phyloP scores from a whole-genome alignment of 2,329 filamentous ascomycete genomes.

The Aspergillus awamori region DNA sequence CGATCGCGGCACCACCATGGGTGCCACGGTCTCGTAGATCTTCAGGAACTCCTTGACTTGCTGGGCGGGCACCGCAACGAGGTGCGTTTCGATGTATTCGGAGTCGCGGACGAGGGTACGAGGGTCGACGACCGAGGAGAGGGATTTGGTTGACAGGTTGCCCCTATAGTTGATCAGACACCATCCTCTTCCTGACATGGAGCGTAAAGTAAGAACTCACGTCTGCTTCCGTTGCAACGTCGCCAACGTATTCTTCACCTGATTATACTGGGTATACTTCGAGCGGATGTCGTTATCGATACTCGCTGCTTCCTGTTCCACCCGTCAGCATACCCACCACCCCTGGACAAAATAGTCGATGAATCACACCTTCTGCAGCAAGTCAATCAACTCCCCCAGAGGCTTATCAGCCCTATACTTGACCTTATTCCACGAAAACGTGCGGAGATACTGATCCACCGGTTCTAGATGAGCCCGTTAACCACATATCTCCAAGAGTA shows the following conservation, averaged over 20 bases:
- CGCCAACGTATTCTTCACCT: constrained; percentile 81
- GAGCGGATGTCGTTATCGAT: constrained; percentile 95
- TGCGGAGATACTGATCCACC: constrained; percentile 88
- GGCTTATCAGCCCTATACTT: constrained; percentile 94
- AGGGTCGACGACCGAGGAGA: constrained; percentile 85
- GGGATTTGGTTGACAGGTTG: constrained; percentile 90
- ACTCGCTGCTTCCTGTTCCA: constrained; percentile 73
- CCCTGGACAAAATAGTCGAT: neutral
- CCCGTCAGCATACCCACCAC: neutral
- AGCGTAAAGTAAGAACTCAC: constrained; percentile 51
- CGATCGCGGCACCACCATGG: constrained; percentile 93
- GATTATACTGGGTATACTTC: constrained; percentile 94
- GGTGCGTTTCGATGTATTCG: constrained; percentile 94
- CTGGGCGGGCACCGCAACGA: constrained; percentile 82
- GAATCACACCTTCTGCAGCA: constrained; percentile 81
- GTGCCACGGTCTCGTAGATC: constrained; percentile 82
- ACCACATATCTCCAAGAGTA: neutral
- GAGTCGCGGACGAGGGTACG: constrained; percentile 80
- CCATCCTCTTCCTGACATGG: no score
- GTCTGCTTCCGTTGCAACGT: constrained; percentile 84
- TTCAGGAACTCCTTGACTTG: constrained; percentile 85
- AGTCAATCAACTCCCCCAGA: constrained; percentile 81
- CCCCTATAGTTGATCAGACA: constrained; percentile 58
- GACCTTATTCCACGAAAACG: constrained; percentile 95
- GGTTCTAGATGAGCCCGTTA: constrained; percentile 64